These are phyloP conservation scores for Amauroascus niger DNA, from an alignment of 2,329 filamentous ascomycete species.

Conservation along the genomic window DNA sequence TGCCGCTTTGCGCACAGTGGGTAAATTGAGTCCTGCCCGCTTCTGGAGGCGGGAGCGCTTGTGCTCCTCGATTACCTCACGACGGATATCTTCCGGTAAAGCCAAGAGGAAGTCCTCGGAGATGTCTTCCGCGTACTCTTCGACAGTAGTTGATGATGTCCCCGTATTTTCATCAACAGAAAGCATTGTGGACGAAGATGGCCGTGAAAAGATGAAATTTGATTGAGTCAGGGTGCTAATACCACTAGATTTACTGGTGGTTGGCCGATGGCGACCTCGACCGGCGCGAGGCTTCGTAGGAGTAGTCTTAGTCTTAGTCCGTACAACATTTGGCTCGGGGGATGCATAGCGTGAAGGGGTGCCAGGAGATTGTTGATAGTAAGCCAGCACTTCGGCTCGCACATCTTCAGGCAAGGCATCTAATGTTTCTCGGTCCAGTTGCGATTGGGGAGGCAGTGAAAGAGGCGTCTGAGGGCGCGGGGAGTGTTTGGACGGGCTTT, in stretches of 20 bases:
- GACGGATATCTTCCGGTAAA: slow-evolving; percentile 68
- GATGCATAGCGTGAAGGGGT: slow-evolving; percentile 37
- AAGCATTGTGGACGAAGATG: slow-evolving; percentile 7
- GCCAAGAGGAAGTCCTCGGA: slow-evolving; percentile 69
- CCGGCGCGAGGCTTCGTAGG: slow-evolving; percentile 52
- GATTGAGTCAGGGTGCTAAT: slow-evolving; percentile 60
- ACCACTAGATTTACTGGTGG: slow-evolving; percentile 47
- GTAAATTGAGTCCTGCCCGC: slow-evolving; percentile 42
- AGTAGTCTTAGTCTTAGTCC: slow-evolving; percentile 43
- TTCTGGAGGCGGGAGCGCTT: slow-evolving; percentile 51
- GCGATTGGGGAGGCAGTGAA: slow-evolving; percentile 53
- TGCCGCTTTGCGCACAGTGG: neutral
- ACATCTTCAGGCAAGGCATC: slow-evolving; percentile 76
- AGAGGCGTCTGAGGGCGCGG: slow-evolving; percentile 29
- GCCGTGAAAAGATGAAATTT: slow-evolving; percentile 50
- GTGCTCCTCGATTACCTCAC: slow-evolving; percentile 69
- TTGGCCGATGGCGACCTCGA: slow-evolving; percentile 42
- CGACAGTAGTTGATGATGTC: slow-evolving; percentile 16
- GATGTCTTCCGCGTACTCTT: slow-evolving; percentile 33
- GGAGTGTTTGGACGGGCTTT: neutral
- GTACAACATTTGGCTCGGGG: slow-evolving; percentile 26
- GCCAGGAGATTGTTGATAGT: slow-evolving; percentile 46
- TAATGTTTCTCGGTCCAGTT: slow-evolving; percentile 77
- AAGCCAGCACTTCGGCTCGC: slow-evolving; percentile 68
- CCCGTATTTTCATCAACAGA: slow-evolving; percentile 16